These are phyloP conservation scores for Schizonepeta tenuifolia DNA, from an alignment of 257 asterid species.

Conservation along the genomic window DNA sequence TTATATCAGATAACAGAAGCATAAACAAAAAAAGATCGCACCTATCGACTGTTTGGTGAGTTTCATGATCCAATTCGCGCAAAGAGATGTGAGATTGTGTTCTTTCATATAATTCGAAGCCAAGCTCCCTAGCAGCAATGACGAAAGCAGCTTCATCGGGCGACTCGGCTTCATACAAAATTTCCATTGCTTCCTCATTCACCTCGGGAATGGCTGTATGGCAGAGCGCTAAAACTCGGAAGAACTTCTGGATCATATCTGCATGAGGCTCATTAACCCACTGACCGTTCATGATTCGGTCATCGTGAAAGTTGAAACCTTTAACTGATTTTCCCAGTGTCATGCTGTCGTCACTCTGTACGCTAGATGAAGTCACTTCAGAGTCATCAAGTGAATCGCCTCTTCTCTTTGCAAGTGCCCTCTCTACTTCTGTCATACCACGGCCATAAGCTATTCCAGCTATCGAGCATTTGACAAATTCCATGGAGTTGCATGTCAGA, in stretches of 20 bases:
- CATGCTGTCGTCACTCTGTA: constrained; percentile 25
- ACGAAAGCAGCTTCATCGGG: constrained; percentile 99
- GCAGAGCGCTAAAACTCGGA: constrained; percentile 83
- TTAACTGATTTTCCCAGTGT: constrained; percentile 51
- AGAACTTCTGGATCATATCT: constrained; percentile 72
- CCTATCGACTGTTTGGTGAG: constrained; percentile 70
- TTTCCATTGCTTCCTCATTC: constrained; percentile 58
- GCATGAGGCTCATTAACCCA: constrained; percentile 76
- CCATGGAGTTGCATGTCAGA: constrained; percentile 94
- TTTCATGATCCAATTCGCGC: constrained; percentile 71
- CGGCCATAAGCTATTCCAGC: constrained; percentile 89
- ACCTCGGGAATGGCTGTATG: constrained; percentile 96
- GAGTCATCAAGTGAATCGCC: constrained; percentile 44
- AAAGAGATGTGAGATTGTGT: constrained; percentile 78
- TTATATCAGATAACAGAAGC: neutral
- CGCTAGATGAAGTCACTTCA: constrained; percentile 35
- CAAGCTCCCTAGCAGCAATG: constrained; percentile 91
- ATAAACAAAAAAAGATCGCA: constrained; percentile 30
- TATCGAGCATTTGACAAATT: constrained; percentile 87
- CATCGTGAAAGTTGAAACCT: constrained; percentile 89
- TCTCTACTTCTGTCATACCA: constrained; percentile 94
- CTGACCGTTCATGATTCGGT: constrained; percentile 78
- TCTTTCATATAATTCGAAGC: constrained; percentile 82
- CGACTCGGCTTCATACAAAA: constrained; percentile 93
- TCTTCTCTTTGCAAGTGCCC: constrained; percentile 68